These are phyloP conservation scores for Agmasoma carcini DNA, from an alignment of 371 early-diverging fungal genomes.

Conservation along the genomic window DNA sequence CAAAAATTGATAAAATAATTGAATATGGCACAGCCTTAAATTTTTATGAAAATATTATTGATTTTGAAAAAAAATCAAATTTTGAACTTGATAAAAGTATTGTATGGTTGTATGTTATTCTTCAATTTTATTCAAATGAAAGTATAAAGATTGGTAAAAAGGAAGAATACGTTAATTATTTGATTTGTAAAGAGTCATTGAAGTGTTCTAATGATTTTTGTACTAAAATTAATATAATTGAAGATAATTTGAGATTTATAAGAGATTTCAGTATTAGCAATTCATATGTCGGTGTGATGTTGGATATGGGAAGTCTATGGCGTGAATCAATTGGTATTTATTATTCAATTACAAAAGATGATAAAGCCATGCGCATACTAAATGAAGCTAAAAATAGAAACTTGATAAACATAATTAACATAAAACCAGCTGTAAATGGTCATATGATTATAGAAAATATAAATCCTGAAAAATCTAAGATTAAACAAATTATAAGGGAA, in stretches of 20 bases:
- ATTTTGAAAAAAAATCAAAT: neutral
- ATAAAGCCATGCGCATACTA: neutral
- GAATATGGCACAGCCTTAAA: neutral
- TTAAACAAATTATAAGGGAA: conserved; percentile 12
- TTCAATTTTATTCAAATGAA: conserved; percentile 1
- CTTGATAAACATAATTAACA: conserved; percentile 8
- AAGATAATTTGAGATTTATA: conserved; percentile 8
- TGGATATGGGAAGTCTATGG: conserved; percentile 11
- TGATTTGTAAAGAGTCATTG: conserved; percentile 4
- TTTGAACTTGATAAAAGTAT: neutral
- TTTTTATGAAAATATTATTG: neutral
- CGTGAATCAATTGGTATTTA: conserved; percentile 11
- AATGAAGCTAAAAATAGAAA: neutral
- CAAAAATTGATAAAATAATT: neutral
- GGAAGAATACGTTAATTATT: neutral
- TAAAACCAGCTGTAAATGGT: conserved; percentile 8
- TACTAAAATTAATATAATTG: conserved; percentile 9
- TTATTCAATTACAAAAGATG: conserved; percentile 2
- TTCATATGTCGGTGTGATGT: conserved; percentile 12
- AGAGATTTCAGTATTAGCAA: neutral
- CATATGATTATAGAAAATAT: neutral
- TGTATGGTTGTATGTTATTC: neutral
- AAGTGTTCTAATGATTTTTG: conserved; percentile 10
- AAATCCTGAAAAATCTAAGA: neutral
- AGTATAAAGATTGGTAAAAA: neutral